phyloP scores from a whole-genome alignment of 108 stramenopile species.

The Mediolabrus comicus region DNA sequence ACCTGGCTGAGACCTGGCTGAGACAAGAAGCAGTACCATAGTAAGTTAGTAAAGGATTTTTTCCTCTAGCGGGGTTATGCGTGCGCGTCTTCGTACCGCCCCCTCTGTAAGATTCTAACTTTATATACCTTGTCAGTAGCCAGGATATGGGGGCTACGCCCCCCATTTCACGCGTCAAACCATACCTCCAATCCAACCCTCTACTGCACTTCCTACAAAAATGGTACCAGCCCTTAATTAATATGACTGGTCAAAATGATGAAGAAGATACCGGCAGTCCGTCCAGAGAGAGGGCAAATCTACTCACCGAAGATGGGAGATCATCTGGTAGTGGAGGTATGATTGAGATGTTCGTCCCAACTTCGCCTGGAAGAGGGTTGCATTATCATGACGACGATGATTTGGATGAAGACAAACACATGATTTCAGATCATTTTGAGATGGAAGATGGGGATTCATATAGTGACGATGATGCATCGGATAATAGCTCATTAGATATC shows the following conservation, averaged over 20 bases:
- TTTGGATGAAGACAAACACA: slow-evolving; percentile 4
- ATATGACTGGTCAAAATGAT: not conserved
- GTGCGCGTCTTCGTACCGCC: too few relatives aligned
- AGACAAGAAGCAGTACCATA: too few relatives aligned
- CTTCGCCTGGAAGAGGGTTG: slow-evolving; percentile 3
- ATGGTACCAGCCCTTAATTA: not conserved
- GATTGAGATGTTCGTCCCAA: slow-evolving; percentile 19
- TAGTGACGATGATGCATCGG: not conserved
- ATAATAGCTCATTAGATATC: not conserved
- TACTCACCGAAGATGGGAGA: not conserved
- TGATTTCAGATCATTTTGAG: slow-evolving; percentile 11
- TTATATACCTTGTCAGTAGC: too few relatives aligned
- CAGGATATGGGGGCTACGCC: too few relatives aligned
- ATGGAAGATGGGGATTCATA: slow-evolving; percentile 5
- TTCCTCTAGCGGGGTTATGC: too few relatives aligned
- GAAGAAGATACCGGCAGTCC: not conserved
- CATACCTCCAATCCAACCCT: too few relatives aligned
- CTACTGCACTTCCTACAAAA: too few relatives aligned
- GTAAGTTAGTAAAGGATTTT: too few relatives aligned
- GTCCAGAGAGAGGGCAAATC: not conserved
- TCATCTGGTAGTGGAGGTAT: not conserved
- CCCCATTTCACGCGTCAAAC: too few relatives aligned
- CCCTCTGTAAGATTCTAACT: too few relatives aligned
- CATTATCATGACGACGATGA: slow-evolving; percentile 7
- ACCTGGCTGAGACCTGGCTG: too few relatives aligned